phyloP scores from a whole-genome alignment of 768 basidiomycete species.

The Lactarius sp. region DNA sequence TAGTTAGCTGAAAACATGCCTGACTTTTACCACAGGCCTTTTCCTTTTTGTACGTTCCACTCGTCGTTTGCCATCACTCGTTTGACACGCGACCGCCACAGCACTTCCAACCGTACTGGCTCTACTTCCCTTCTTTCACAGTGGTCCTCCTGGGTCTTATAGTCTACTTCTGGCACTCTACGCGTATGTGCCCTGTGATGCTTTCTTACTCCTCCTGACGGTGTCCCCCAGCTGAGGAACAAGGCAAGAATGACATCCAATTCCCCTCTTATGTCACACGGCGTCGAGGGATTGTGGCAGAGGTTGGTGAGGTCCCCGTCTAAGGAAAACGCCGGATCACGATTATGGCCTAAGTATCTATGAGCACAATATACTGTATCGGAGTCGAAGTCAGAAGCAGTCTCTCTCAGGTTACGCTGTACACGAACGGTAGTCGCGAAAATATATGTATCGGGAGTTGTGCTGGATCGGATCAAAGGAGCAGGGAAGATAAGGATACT shows the following conservation, averaged over 20 bases:
- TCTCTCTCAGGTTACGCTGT: background rate
- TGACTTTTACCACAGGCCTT: slow-evolving; percentile 32
- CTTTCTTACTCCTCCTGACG: background rate
- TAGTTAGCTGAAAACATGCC: slow-evolving; percentile 7
- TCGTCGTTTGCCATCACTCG: background rate
- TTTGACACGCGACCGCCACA: slow-evolving; percentile 30
- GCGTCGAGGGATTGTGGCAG: slow-evolving; percentile 13
- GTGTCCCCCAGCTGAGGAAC: slow-evolving; percentile 59
- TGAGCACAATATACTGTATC: background rate
- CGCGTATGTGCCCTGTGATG: slow-evolving; percentile 50
- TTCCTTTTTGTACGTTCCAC: slow-evolving; percentile 47
- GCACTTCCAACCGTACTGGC: slow-evolving; percentile 83
- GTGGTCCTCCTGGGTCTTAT: slow-evolving; percentile 69
- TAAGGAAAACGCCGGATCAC: background rate
- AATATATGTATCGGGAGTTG: slow-evolving; percentile 27
- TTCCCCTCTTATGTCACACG: slow-evolving; percentile 52
- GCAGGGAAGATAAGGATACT: background rate
- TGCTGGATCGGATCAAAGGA: background rate
- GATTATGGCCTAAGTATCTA: background rate
- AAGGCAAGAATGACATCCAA: slow-evolving; percentile 57
- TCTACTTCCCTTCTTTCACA: slow-evolving; percentile 78
- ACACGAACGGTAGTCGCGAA: background rate
- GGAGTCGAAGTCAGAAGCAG: background rate
- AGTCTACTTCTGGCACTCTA: slow-evolving; percentile 81
- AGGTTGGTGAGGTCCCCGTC: background rate